Evolutionary conservation across 768 basidiomycete genomes (phyloP), one percentile per base, ranked within the genome.

Genomic region (Porphyrellus cyaneotinctus): DNA sequence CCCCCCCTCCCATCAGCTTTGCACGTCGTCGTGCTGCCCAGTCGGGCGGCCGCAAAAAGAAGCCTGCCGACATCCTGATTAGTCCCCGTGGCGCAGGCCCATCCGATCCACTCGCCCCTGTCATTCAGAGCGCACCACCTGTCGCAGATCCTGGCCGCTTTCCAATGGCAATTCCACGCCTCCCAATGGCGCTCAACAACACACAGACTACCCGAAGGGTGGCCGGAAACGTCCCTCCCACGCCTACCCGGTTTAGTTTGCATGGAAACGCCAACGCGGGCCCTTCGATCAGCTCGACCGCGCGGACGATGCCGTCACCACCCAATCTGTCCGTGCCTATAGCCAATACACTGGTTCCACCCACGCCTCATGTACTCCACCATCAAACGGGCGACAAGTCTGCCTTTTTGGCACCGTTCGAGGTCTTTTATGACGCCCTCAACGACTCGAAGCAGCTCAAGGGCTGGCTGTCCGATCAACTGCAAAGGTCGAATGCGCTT

Each of bases 361-460:
- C 83, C 4, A 87, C 88, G 1, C 85, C 87, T 4, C 79, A 79
- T n/a, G 74, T 78, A 12, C 74, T 88, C 18, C 82, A 83, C 15
- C 80, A 79, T 36, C 79, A 81, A 61, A 62, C 78, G 11, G 78
- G 79, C 22, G 85, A 86, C 62, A 89, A 86, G 65, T 74, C 80
- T 1, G 84, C 88, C 18, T 94, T 94, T 68, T 71, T 94, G 43
- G 82, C 85, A 0, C 90, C 88, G 3, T 94, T 93, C 58, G 88
- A 87, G 62, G 68, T 78, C 47, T 93, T 94, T 68, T 94, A 91
- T 64, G 90, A 93, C 53, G 85, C 89, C 4, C 79, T 94, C 30
- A 79, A 84, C 49, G 91, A 91, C 66, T 83, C 87, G 15, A 84
- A 82, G 63, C 82, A 88, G 62, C 79, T 93, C 52, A 91, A 91